Percentiles rank a stretch among this genome's conserved stretches.
Conservation (phyloP, 768 basidiomycete genomes). For the Russula compacta region DNA sequence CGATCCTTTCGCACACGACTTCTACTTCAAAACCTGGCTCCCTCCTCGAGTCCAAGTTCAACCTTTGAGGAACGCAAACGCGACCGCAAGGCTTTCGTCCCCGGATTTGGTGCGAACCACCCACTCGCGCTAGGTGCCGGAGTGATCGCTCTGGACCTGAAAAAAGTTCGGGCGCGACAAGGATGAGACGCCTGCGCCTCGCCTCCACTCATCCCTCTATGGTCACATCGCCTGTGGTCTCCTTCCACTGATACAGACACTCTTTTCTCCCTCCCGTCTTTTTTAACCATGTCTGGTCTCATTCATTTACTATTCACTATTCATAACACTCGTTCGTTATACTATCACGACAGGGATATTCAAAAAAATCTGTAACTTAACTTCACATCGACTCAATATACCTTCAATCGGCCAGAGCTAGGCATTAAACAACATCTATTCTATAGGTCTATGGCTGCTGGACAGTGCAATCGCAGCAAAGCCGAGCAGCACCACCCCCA, state of each 20-base stretch:
- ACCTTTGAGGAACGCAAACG: conserved; percentile 62
- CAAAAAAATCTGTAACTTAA: no score
- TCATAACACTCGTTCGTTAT: conserved; percentile 25
- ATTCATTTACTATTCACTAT: conserved; percentile 21
- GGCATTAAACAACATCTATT: no score
- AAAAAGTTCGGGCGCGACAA: conserved; percentile 37
- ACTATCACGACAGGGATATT: no score
- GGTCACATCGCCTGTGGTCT: no score
- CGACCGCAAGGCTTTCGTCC: conserved; percentile 68
- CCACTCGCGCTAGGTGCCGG: conserved; percentile 11
- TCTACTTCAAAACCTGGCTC: conserved; percentile 94
- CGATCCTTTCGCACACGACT: conserved; percentile 80
- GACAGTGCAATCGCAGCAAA: no score
- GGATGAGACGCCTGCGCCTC: conserved; percentile 51
- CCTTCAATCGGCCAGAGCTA: no score
- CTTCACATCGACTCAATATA: no score
- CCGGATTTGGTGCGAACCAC: conserved; percentile 34
- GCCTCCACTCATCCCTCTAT: no score
- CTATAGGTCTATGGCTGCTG: no score
- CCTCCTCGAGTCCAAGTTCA: conserved; percentile 72
- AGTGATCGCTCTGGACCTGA: conserved; percentile 14
- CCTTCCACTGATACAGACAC: no score
- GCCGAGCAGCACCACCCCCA: no score
- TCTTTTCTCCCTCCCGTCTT: no score
- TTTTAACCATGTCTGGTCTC: neutral